phyloP scores from a whole-genome alignment of 495 filamentous ascomycete species.

The Podospora anserina region DNA sequence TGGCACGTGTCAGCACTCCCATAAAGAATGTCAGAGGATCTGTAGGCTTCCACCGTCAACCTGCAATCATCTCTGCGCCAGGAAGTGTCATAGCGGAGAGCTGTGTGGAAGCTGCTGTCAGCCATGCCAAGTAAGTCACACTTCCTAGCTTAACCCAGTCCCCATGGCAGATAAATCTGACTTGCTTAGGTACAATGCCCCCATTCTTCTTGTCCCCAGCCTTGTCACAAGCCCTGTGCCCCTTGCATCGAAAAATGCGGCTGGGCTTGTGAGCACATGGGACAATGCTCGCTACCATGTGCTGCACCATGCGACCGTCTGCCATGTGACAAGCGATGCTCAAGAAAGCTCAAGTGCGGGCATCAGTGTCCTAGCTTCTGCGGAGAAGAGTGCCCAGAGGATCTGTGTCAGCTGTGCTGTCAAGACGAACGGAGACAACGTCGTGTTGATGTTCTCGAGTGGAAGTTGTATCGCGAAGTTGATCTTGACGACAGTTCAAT shows the following conservation, averaged over 20 bases:
- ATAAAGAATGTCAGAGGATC: conserved; percentile 47
- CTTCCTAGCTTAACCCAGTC: too few relatives aligned
- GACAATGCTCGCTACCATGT: conserved; percentile 62
- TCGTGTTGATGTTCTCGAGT: conserved; percentile 31
- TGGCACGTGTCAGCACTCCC: conserved; percentile 19
- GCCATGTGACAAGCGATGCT: conserved; percentile 65
- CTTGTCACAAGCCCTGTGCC: conserved; percentile 60
- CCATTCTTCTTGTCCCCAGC: conserved; percentile 58
- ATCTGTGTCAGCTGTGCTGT: conserved; percentile 58
- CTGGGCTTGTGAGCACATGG: conserved; percentile 53
- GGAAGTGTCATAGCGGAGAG: conserved; percentile 33
- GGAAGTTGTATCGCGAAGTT: conserved; percentile 25
- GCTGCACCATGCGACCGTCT: conserved; percentile 66
- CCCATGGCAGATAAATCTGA: not conserved
- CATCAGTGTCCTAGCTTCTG: conserved; percentile 54
- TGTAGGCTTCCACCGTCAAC: conserved; percentile 56
- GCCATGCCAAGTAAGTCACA: conserved; percentile 50
- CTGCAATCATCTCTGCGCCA: conserved; percentile 52
- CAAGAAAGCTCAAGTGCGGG: conserved; percentile 55
- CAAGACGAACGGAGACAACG: conserved; percentile 23
- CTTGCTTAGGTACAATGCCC: not conserved
- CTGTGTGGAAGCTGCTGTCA: conserved; percentile 53
- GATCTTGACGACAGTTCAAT: conserved; percentile 21
- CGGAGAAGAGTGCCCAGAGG: conserved; percentile 57
- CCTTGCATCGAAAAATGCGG: conserved; percentile 60